A percentile compares a stretch with the other conserved stretches of the same genome.
Evolutionary conservation across 257 asterid genomes (phyloP).

Genomic region (Jaltomata sinuosa): DNA sequence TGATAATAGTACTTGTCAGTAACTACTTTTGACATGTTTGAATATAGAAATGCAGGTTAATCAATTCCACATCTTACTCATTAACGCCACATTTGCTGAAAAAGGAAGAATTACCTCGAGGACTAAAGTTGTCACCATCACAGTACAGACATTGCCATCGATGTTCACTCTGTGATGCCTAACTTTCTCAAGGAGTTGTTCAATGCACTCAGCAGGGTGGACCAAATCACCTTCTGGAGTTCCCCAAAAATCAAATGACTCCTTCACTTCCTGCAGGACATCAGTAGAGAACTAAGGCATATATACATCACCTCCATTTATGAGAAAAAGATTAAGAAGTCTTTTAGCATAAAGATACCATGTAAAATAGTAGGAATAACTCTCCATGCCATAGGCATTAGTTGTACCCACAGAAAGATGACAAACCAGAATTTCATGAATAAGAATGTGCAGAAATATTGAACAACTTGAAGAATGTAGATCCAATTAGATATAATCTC

Average conservation of each 20-base stretch:
- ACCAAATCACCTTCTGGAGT: conserved; percentile 16
- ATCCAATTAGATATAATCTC: not conserved
- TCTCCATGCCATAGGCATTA: not conserved
- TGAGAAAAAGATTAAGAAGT: not conserved
- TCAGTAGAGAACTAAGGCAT: not conserved
- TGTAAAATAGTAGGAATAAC: not conserved
- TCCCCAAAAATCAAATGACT: conserved; percentile 25
- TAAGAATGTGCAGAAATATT: not conserved
- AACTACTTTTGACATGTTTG: not conserved
- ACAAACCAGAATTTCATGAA: not conserved
- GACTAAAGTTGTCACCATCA: conserved; percentile 10
- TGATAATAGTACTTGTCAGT: not conserved
- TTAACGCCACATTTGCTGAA: not conserved
- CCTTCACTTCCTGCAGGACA: conserved; percentile 12
- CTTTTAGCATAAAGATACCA: not conserved
- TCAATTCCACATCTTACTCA: not conserved
- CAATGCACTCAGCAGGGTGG: conserved; percentile 22
- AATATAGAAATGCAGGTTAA: not conserved
- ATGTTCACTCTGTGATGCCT: conserved; percentile 12
- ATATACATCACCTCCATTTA: not conserved
- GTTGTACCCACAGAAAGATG: not conserved
- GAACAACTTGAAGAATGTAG: not conserved
- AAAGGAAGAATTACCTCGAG: conserved; percentile 11
- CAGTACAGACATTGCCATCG: conserved; percentile 7
- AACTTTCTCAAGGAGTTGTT: conserved; percentile 16